These are phyloP conservation scores for Wickerhamomyces chambardii DNA, from an alignment of 805 yeast genomes.

Conservation along the genomic window DNA sequence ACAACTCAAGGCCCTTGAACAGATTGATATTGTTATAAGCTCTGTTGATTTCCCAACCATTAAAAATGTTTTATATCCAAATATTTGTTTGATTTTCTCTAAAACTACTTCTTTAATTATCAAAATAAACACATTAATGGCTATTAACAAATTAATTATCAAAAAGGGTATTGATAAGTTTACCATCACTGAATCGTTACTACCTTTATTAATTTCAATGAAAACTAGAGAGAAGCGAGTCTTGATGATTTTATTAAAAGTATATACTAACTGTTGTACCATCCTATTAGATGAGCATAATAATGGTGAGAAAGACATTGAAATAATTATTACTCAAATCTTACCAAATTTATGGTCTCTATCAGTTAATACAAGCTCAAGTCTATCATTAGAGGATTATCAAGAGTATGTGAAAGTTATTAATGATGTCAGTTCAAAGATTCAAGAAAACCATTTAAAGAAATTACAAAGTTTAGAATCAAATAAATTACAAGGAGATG, in stretches of 20 bases:
- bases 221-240: conserved; percentile 70
- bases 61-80: conserved; percentile 70
- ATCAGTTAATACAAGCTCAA: conserved; percentile 31
- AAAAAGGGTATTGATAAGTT: conserved; percentile 60
- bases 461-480: conserved; percentile 19
- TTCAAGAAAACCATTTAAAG: conserved; percentile 34
- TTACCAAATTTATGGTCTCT: conserved; percentile 44
- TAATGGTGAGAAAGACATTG: no score
- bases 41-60: conserved; percentile 59
- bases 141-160: conserved; percentile 49
- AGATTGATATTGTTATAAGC: conserved; percentile 30
- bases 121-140: conserved; percentile 55
- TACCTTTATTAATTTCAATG: conserved; percentile 71
- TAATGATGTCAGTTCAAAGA: conserved; percentile 28
- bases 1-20: conserved; percentile 44
- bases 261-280: conserved; percentile 25
- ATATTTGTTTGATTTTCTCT: conserved; percentile 62
- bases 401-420: conserved; percentile 27
- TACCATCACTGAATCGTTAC: conserved; percentile 63
- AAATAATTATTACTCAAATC: conserved; percentile 35
- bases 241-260: conserved; percentile 36
- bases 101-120: conserved; percentile 80
- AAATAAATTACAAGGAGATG: conserved; percentile 12
- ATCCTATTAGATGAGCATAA: conserved; percentile 35
- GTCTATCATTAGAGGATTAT: conserved; percentile 31